Evolutionary conservation across 192 early-diverging fungal species (phyloP), one percentile per base, ranked within the genome.

Genomic region (Backusella mclennaniae): DNA sequence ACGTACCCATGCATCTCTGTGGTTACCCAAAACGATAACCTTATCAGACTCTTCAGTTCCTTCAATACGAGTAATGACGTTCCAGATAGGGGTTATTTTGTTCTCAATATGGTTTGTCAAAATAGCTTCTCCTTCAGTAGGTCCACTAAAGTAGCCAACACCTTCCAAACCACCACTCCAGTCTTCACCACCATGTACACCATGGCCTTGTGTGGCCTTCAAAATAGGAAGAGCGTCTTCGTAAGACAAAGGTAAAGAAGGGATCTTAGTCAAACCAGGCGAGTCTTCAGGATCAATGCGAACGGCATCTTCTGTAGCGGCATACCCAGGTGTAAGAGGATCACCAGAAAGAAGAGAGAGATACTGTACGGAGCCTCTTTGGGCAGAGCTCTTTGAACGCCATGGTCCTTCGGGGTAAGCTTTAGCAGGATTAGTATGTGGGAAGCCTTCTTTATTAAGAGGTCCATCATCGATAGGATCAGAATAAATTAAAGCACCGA

Each of bases 401-500:
- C 80, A 81, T 63, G 80, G 80, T 3, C 80, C 80, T 8, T 81
- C 76, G n/a, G 80, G 80, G 35, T 81, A 81, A 66, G 80, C 67
- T 44, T 81, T 42, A 29, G 72, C 56, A 35, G 75, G 76, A 39
- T 77, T 73, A 11, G 59, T 69, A 19, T 66, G 42, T 21, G 35
- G 29, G 6, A 44, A 69, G 14, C 66, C 52, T 21, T 77, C 67
- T 52, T 81, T 81, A 39, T 74, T 73, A 14, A 81, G 23, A 7
- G 83, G 87, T 12, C 91, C 91, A 70, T 91, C 91, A 44, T 92
- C 90, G 17, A 83, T 83, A 6, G 91, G 91, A 71, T 92, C 91
- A 26, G 85, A 87, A 75, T 90, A 92, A 36, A 92, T 83, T 14
- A 92, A 76, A 67, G 86, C 85, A 29, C 90, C 91, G 1, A 78